phyloP scores from a whole-genome alignment of 768 basidiomycete genomes.

The Lactarius evosmus region DNA sequence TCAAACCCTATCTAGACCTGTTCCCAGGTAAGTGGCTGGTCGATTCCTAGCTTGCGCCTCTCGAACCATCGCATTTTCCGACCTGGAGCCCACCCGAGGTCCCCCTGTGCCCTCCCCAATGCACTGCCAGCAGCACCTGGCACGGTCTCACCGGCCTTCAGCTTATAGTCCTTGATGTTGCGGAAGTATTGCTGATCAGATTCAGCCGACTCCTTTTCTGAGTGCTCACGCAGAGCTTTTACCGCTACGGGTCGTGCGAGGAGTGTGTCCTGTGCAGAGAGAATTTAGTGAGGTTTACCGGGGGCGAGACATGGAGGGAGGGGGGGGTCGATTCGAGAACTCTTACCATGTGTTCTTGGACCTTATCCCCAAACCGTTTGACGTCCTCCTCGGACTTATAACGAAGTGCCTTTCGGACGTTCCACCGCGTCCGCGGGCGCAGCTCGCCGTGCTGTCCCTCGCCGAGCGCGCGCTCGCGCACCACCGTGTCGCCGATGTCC shows the following conservation, averaged over 20 bases:
- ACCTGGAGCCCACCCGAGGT: slow-evolving; percentile 26
- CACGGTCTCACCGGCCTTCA: slow-evolving; percentile 28
- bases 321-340: slow-evolving; percentile 32
- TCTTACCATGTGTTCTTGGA: slow-evolving; percentile 58
- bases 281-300: background rate
- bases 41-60: slow-evolving; percentile 27
- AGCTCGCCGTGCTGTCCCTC: slow-evolving; percentile 43
- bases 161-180: slow-evolving; percentile 26
- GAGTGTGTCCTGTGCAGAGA: slow-evolving; percentile 23
- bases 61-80: slow-evolving; percentile 27
- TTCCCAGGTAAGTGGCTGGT: slow-evolving; percentile 26
- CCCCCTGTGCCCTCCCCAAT: slow-evolving; percentile 22
- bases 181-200: slow-evolving; percentile 27
- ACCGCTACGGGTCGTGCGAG: slow-evolving; percentile 27
- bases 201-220: slow-evolving; percentile 12
- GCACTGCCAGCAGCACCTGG: slow-evolving; percentile 26
- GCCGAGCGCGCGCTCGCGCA: slow-evolving; percentile 44
- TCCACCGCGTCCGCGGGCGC: slow-evolving; percentile 67
- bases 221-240: slow-evolving; percentile 21
- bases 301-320: background rate
- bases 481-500: slow-evolving; percentile 46
- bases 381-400: slow-evolving; percentile 51
- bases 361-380: slow-evolving; percentile 51
- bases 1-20: slow-evolving; percentile 10
- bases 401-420: slow-evolving; percentile 68